Evolutionary conservation across 2,329 filamentous ascomycete genomes (phyloP), one percentile per base, ranked within the genome.

Genomic region (Pyricularia pennisetigena): DNA sequence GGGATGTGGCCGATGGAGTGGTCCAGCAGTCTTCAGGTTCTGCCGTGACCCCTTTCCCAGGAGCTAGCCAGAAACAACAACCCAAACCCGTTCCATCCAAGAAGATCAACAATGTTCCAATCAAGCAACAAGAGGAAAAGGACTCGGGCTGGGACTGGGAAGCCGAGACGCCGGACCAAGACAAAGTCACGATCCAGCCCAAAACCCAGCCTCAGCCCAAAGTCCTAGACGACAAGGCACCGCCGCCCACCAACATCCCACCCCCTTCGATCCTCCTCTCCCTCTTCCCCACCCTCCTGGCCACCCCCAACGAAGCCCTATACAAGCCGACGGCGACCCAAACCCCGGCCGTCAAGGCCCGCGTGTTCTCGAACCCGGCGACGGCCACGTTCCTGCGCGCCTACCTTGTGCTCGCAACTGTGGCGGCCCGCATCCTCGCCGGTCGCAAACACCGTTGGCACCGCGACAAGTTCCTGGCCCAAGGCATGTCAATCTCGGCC

Each of bases 381-480:
- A 88, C 89, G 0, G 79, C 88, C 10, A 77, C 82, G 4, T 93
- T 92, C 71, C 81, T 94, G 0, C 80, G 82, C 66, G 86, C 83
- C 29, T 92, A 91, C 71, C 78, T 93, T 3, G 81, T 81, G 69
- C 79, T 92, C 5, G 86, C 85, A 0, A 83, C 83, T 2, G 91
- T 93, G 12, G 88, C 90, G 28, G 91, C 88, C n/a, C 90, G 90
- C 63, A 85, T 97, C 66, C 88, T 97, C 69, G 91, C 92, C 1
- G 94, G 94, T 12, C 89, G 94, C 69, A 93, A 92, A 74, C 81
- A 91, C 67, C 90, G 94, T 68, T 98, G 94, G 94, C 94, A 97
- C 76, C 87, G 94, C 68, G 94, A 98, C 78, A 90, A 87, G 70
- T 88, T 93, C 70, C 82, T 98, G 14, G 87, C 91, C 1, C 93